Evolutionary conservation across 2,329 filamentous ascomycete genomes (phyloP).

Genomic region (Trichoderma sp.): DNA sequence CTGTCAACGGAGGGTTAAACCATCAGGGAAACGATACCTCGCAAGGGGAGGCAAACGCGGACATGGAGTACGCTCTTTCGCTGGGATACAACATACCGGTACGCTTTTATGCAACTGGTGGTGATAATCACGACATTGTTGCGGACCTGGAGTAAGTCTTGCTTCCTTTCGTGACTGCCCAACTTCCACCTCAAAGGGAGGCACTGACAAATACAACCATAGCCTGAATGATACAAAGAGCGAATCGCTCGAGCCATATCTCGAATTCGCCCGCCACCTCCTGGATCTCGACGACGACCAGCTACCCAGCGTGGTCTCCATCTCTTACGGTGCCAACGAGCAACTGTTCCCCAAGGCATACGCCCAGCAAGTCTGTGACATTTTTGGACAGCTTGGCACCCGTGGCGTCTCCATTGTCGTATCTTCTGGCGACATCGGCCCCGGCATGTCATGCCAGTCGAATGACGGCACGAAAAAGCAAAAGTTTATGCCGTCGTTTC

Average conservation of each 20-base stretch:
- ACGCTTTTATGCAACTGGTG: slow-evolving; percentile 33
- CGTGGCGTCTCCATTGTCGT: slow-evolving; percentile 67
- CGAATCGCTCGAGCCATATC: slow-evolving; percentile 60
- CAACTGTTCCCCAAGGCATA: slow-evolving; percentile 60
- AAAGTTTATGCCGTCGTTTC: slow-evolving; percentile 36
- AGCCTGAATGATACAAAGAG: not conserved
- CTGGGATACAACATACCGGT: slow-evolving; percentile 37
- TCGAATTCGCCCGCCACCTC: slow-evolving; percentile 61
- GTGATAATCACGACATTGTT: slow-evolving; percentile 31
- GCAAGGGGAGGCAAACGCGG: slow-evolving; percentile 38
- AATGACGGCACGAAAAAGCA: slow-evolving; percentile 36
- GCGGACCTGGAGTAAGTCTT: slow-evolving; percentile 35
- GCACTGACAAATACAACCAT: not conserved
- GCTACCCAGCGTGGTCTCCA: slow-evolving; percentile 62
- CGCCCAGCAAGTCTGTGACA: slow-evolving; percentile 48
- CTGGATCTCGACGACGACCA: slow-evolving; percentile 50
- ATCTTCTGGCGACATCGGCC: slow-evolving; percentile 55
- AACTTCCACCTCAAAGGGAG: not conserved
- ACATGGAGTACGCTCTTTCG: slow-evolving; percentile 36
- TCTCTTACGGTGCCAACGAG: slow-evolving; percentile 70
- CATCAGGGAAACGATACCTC: slow-evolving; percentile 38
- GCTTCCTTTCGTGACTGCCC: not conserved
- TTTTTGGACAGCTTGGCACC: slow-evolving; percentile 62
- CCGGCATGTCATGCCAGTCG: slow-evolving; percentile 36
- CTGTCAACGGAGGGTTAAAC: slow-evolving; percentile 56